Percentiles rank a stretch among this genome's conserved stretches.
Conservation (phyloP, 139 green algal species). For the Chloropicon primus region DNA sequence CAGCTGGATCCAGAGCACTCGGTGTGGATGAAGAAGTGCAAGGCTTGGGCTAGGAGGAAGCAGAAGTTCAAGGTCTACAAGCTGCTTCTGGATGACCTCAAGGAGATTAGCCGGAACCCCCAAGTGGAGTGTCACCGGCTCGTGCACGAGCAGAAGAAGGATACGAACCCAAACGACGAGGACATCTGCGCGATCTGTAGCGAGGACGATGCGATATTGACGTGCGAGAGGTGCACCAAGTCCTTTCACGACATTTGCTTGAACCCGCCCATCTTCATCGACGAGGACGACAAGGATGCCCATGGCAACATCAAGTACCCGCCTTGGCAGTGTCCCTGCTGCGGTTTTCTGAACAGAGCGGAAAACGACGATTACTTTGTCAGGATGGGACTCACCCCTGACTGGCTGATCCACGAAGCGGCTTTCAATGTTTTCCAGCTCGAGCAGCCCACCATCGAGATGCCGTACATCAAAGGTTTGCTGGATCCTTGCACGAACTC, state of each 20-base stretch:
- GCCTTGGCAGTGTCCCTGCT: not conserved
- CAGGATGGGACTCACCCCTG: slow-evolving; percentile 44
- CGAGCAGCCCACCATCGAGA: slow-evolving; percentile 30
- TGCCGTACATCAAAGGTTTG: slow-evolving; percentile 49
- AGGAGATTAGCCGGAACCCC: not conserved
- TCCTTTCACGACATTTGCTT: not conserved
- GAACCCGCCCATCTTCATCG: not conserved
- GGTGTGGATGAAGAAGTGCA: not conserved
- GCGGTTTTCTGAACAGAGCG: not conserved
- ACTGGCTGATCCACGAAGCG: slow-evolving; percentile 46
- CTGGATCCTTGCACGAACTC: slow-evolving; percentile 78
- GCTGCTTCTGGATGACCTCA: not conserved
- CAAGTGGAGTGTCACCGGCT: not conserved
- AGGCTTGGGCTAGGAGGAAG: not conserved
- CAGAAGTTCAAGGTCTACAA: not conserved
- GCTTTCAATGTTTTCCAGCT: slow-evolving; percentile 33
- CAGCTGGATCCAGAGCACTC: not conserved
- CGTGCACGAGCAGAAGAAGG: not conserved
- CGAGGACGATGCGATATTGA: not conserved
- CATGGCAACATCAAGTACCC: too few relatives aligned
- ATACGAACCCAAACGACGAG: not conserved
- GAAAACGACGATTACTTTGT: not conserved
- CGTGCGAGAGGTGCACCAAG: not conserved
- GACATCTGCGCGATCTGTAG: not conserved
- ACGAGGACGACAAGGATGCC: not conserved